These are phyloP conservation scores for Laetiporus sulphureus DNA, from an alignment of 1,284 basidiomycete genomes.

Conservation along the genomic window DNA sequence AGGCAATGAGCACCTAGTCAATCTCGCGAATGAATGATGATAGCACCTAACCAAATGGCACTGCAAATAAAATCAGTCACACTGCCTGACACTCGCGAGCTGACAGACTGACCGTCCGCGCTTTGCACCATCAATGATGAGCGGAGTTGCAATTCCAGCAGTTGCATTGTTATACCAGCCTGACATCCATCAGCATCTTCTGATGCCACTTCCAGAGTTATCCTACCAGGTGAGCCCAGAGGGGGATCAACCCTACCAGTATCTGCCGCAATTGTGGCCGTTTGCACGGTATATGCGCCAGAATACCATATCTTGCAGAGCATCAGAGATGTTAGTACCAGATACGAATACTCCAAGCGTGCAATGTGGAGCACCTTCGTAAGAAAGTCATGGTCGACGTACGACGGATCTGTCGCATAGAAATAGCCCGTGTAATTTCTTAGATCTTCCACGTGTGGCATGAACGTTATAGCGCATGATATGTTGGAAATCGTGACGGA, in stretches of 20 bases:
- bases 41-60: conserved; percentile 48
- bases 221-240: conserved; percentile 28
- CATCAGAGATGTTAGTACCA: too few relatives aligned
- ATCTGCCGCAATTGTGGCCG: conserved; percentile 45
- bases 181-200: conserved; percentile 12
- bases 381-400: conserved; percentile 40
- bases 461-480: conserved; percentile 50
- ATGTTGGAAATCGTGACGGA: conserved; percentile 18
- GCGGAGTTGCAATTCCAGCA: conserved; percentile 50
- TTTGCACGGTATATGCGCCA: conserved; percentile 57
- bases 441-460: conserved; percentile 45
- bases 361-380: conserved; percentile 34
- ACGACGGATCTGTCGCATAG: conserved; percentile 38
- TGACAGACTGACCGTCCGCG: conserved; percentile 38
- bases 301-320: conserved; percentile 48
- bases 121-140: conserved; percentile 59
- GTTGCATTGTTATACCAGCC: conserved; percentile 53
- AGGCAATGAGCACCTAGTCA: background rate
- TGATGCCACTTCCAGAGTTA: too few relatives aligned
- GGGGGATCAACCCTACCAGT: conserved; percentile 46
- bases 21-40: background rate
- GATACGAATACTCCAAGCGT: background rate
- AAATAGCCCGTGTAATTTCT: conserved; percentile 52
- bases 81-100: too few relatives aligned
- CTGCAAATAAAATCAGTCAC: background rate